Conservation (phyloP, 768 basidiomycete species). For the Mycena rosella region DNA sequence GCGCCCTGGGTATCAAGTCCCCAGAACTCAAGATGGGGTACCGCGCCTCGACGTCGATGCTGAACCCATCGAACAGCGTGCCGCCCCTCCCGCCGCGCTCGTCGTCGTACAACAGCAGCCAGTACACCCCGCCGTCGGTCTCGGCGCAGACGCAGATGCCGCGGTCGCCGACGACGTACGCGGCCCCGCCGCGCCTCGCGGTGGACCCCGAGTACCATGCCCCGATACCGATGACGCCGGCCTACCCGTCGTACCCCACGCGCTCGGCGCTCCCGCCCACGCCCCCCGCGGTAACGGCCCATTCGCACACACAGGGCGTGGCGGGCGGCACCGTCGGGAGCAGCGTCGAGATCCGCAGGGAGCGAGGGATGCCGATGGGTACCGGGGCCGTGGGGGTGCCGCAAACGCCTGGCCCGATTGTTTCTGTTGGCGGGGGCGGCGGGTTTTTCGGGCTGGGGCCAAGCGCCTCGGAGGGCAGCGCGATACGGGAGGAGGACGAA, state of each 20-base stretch:
- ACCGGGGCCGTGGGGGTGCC: conserved; percentile 49
- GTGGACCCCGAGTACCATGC: conserved; percentile 32
- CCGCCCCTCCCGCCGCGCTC: conserved; percentile 37
- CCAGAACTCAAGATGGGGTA: conserved; percentile 33
- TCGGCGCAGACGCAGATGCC: conserved; percentile 50
- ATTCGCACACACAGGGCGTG: conserved; percentile 60
- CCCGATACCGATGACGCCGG: conserved; percentile 69
- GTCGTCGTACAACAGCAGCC: conserved; percentile 26
- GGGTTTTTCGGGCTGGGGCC: conserved; percentile 35
- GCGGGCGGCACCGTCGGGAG: conserved; percentile 58
- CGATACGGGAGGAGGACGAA: conserved; percentile 46
- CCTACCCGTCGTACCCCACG: conserved; percentile 77
- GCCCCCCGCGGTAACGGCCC: conserved; percentile 69
- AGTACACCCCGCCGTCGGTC: conserved; percentile 50
- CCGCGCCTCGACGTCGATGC: conserved; percentile 41
- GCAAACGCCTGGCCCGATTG: conserved; percentile 68
- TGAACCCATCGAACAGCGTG: conserved; percentile 35
- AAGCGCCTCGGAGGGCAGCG: conserved; percentile 38
- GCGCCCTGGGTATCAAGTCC: conserved; percentile 38
- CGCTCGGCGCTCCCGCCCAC: conserved; percentile 60
- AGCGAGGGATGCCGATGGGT: conserved; percentile 58
- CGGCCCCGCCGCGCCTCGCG: conserved; percentile 56
- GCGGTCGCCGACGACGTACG: conserved; percentile 69
- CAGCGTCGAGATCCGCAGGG: conserved; percentile 75
- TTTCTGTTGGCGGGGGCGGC: conserved; percentile 58